A percentile compares a stretch with the other conserved stretches of the same genome.
These are phyloP conservation scores for Melampsora americana DNA, from an alignment of 1,284 basidiomycete genomes.

Conservation along the genomic window DNA sequence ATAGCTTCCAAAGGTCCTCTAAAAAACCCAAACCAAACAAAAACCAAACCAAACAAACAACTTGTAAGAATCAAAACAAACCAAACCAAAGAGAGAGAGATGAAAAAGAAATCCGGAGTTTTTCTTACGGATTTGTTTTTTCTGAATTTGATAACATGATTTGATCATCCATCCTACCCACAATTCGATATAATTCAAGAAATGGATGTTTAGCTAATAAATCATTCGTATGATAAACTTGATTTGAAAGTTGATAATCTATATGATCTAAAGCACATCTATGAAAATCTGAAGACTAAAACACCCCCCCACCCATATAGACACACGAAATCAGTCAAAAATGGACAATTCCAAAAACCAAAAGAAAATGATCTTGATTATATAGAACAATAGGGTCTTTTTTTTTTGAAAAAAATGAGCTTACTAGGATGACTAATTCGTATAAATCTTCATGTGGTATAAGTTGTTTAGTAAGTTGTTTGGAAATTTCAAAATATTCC, in stretches of 20 bases:
- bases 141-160: constrained; percentile 8
- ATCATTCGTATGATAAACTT: constrained; percentile 19
- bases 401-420: too few relatives aligned
- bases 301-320: too few relatives aligned
- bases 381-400: not conserved
- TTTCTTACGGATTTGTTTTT: constrained; percentile 29
- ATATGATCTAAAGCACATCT: not conserved
- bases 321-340: too few relatives aligned
- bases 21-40: not conserved
- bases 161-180: constrained; percentile 7
- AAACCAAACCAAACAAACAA: too few relatives aligned
- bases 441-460: not conserved
- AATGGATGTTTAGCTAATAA: not conserved
- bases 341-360: too few relatives aligned
- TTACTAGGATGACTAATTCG: not conserved
- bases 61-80: not conserved
- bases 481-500: constrained; percentile 1
- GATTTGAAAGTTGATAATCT: not conserved
- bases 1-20: constrained; percentile 3
- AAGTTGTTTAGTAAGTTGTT: not conserved
- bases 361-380: not conserved
- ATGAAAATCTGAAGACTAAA: not conserved
- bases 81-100: not conserved
- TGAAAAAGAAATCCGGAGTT: too few relatives aligned
- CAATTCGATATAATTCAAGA: not conserved